Conservation (phyloP, 2,329 filamentous ascomycete species). For the Cladosporium halotolerans region DNA sequence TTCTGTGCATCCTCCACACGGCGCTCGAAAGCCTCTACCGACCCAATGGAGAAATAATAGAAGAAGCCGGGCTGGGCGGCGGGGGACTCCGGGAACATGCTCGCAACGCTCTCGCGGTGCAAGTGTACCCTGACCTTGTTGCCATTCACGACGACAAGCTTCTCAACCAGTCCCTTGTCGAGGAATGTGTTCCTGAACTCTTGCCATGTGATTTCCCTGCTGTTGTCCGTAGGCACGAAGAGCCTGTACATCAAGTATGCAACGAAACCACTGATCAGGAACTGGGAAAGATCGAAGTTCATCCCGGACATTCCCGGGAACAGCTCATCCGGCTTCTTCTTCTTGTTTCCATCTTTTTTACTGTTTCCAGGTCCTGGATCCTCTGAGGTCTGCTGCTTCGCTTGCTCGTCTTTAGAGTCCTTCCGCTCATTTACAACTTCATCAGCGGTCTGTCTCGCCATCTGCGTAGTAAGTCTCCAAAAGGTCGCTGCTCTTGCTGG, state of each 20-base stretch:
- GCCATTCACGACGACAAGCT: slow-evolving; percentile 73
- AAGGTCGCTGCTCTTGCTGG: slow-evolving; percentile 60
- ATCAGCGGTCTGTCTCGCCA: slow-evolving; percentile 48
- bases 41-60: slow-evolving; percentile 95
- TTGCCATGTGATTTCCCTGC: slow-evolving; percentile 91
- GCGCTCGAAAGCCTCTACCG: slow-evolving; percentile 85
- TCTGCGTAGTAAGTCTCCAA: slow-evolving; percentile 50
- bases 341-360: slow-evolving; percentile 33
- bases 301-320: slow-evolving; percentile 39
- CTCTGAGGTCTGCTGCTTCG: slow-evolving; percentile 40
- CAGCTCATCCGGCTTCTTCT: slow-evolving; percentile 32
- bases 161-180: slow-evolving; percentile 92
- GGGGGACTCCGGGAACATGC: slow-evolving; percentile 69
- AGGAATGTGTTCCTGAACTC: slow-evolving; percentile 91
- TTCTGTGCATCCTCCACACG: slow-evolving; percentile 81
- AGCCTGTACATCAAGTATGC: slow-evolving; percentile 58
- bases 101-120: slow-evolving; percentile 65
- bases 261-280: slow-evolving; percentile 53
- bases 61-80: slow-evolving; percentile 63
- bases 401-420: slow-evolving; percentile 18
- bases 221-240: slow-evolving; percentile 60
- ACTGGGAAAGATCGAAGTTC: slow-evolving; percentile 50
- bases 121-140: slow-evolving; percentile 74
- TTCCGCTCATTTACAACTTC: slow-evolving; percentile 27
- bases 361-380: slow-evolving; percentile 39